Base-by-base conservation (phyloP, 768 basidiomycete species). In the Cyclocybe aegerita region DNA sequence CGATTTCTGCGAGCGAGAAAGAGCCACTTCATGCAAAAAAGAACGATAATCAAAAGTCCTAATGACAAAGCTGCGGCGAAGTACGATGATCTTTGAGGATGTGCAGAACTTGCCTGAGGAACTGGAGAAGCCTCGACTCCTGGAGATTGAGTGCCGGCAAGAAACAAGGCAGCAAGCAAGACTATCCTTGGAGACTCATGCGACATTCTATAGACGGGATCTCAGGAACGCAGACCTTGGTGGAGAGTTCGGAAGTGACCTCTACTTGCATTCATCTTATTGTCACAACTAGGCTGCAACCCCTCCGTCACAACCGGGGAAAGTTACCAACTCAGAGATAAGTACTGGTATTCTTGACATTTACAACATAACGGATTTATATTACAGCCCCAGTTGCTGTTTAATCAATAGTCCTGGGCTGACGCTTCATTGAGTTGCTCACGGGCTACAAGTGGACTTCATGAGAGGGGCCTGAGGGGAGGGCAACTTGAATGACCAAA, bases 21-120 rank as follows among this genome's bases (percentile, higher is more conserved):
- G 3, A 49, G 14, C 52, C 55, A 60, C 46, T 62, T 65, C 9
- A 44, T 39, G 31, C 43, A 14, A 37, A 65, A 58, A 7, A 65
- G 48, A 51, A 58, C 46, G 41, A 43, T 33, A 15, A 65, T 23
- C 23, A 54, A 30, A 6, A 43, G 38, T 36, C 48, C 15, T 8
- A 59, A 39, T 16, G 54, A 12, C 3, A 58, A 34, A 15, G 57
- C 38, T 12, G 46, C 44, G 4, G 45, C 42, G n/a, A 59, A 15
- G 33, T 40, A 53, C 4, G 48, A 35, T 10, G 40, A 16, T 42
- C 35, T 17, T 44, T 42, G 47, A 9, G 35, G 42, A 15, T 7
- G 14, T n/a, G 12, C 12, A 30, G 23, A 7, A 43, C 14, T 40
- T 23, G 23, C 23, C 1, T n/a, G 42, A 45, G 38, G 39, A 7